Evolutionary conservation across 495 filamentous ascomycete genomes (phyloP), one percentile per base, ranked within the genome.

Genomic region (Venustampulla echinocandica): DNA sequence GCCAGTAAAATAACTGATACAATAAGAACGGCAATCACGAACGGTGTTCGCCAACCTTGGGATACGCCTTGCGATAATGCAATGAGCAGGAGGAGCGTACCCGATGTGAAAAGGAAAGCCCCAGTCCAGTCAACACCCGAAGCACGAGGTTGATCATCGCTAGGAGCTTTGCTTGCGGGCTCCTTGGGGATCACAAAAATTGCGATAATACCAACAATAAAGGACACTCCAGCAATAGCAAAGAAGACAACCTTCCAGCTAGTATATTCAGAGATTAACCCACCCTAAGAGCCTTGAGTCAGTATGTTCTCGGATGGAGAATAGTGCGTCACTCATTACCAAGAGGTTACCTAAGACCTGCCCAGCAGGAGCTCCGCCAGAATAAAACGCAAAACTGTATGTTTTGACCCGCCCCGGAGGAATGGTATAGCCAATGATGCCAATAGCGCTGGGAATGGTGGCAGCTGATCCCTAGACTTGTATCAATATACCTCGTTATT

Each of bases 231-330:
- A 17, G 80, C 74, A 3, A 84, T 67, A 4, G 77, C 66, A 64
- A 77, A 85, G 47, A 84, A 85, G 0, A 81, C 73, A 70, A 76
- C 79, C 58, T 71, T 70, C 79, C 79, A 82, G 18, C 61, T 67
- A 5, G 69, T 57, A 47, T 75, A 81, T 37, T 75, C 53, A 1
- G 69, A 69, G 27, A 82, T 66, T 21, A 79, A 54, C 4, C 78
- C 78, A 18, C 44, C 53, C 52, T 55, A 21, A 15, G 24, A 1
- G 7, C 15, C 14, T 22, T n/a, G 44, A 9, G 45, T 38, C 21
- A 20, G 11, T 23, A n/a, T 39, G 9, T 2, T 11, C 13, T n/a
- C n/a, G 19, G 6, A 15, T 13, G 13, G 14, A 9, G n/a, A n/a
- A n/a, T n/a, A n/a, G n/a, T 10, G 24, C 22, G 9, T n/a, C 13